Conservation (phyloP, 495 filamentous ascomycete species). For the Xylaria scruposa region DNA sequence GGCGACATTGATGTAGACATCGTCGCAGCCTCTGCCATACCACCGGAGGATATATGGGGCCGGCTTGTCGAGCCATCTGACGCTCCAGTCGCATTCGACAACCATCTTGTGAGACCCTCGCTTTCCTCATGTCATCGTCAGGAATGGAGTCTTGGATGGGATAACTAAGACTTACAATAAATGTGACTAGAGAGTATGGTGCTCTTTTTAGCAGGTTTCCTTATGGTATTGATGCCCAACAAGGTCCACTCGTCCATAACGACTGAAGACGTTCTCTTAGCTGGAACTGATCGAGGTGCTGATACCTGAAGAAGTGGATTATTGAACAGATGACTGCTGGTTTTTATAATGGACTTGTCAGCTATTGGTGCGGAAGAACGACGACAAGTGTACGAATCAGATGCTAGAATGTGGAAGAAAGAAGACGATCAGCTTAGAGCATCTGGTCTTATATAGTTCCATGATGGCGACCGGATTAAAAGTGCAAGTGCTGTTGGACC, state of each 20-base stretch:
- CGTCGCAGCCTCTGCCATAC: not conserved
- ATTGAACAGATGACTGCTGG: not conserved
- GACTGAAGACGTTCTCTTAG: not conserved
- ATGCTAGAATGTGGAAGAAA: not conserved
- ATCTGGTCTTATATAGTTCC: not conserved
- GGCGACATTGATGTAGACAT: slow-evolving; percentile 1
- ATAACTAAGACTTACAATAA: not conserved
- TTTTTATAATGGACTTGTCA: not conserved
- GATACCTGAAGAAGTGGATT: not conserved
- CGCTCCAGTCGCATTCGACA: not conserved
- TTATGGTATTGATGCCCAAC: not conserved
- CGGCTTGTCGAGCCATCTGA: slow-evolving; percentile 1
- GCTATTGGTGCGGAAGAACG: not conserved
- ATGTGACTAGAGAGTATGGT: not conserved
- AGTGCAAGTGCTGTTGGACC: not conserved
- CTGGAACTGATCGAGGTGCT: not conserved
- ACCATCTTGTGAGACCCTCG: not conserved
- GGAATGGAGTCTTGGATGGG: not conserved
- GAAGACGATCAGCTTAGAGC: not conserved
- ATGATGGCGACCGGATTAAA: not conserved
- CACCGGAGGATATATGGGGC: not conserved
- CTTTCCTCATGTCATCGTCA: not conserved
- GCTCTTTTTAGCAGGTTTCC: not conserved
- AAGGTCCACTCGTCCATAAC: not conserved
- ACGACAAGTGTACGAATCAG: not conserved